Percentiles rank a stretch among this genome's conserved stretches.
These are phyloP conservation scores for Penicillium mononematosum DNA, from an alignment of 495 filamentous ascomycete genomes.

Conservation along the genomic window DNA sequence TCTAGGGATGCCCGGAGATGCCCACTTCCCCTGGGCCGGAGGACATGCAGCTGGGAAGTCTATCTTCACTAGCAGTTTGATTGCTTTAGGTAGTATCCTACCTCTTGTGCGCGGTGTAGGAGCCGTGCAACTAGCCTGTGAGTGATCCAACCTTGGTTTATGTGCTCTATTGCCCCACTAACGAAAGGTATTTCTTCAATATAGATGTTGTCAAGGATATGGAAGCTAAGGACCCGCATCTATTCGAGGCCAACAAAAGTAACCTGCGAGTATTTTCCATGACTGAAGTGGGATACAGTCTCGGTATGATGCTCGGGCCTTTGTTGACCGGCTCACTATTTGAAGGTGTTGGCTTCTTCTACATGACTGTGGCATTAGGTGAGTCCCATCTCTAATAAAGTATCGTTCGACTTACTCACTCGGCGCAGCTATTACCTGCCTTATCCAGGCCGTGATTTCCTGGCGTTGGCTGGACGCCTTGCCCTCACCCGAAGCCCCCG, in stretches of 20 bases:
- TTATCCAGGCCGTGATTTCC: constrained; percentile 1
- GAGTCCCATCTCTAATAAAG: neutral
- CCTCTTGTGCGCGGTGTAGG: constrained; percentile 16
- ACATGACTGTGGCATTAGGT: constrained; percentile 17
- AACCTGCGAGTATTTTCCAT: constrained; percentile 29
- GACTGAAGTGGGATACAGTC: constrained; percentile 21
- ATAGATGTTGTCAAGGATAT: constrained; percentile 20
- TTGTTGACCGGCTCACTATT: constrained; percentile 23
- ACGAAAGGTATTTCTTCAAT: neutral
- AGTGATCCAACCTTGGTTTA: neutral
- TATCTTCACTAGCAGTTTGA: constrained; percentile 11
- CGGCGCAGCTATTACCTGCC: neutral
- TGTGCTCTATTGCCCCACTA: neutral
- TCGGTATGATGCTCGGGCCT: constrained; percentile 28
- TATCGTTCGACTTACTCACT: neutral
- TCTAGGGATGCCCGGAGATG: constrained; percentile 15
- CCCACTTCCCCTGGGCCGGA: constrained; percentile 13
- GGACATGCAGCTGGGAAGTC: constrained; percentile 4
- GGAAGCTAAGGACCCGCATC: constrained; percentile 9
- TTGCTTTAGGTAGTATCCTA: constrained; percentile 12
- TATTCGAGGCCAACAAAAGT: constrained; percentile 22
- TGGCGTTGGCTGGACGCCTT: constrained; percentile 8
- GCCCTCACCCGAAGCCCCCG: neutral
- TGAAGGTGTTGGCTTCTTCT: constrained; percentile 23
- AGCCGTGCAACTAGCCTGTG: constrained; percentile 15